A percentile compares a stretch with the other conserved stretches of the same genome.
Evolutionary conservation across 805 yeast genomes (phyloP).

Genomic region (Ogataea nakhonphanomensis): DNA sequence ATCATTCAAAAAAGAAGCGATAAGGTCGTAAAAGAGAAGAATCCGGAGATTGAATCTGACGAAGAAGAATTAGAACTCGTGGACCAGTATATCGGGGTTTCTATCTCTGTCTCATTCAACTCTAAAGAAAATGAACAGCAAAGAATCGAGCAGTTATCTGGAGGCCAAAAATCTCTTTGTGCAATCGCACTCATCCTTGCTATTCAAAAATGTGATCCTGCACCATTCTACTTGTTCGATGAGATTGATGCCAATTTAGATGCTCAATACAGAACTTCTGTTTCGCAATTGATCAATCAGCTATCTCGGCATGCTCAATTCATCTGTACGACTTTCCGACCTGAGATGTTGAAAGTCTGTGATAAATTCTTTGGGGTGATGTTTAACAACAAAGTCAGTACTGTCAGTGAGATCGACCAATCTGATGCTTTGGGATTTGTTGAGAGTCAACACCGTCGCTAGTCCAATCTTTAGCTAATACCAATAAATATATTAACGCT

Average conservation of each 20-base stretch:
- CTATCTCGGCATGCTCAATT: slow-evolving; percentile 77
- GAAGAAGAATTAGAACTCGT: slow-evolving; percentile 28
- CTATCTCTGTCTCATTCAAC: slow-evolving; percentile 86
- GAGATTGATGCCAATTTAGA: slow-evolving; percentile 96
- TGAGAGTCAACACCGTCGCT: slow-evolving; percentile 52
- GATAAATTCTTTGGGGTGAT: slow-evolving; percentile 85
- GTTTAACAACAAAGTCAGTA: slow-evolving; percentile 77
- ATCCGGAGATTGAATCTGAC: slow-evolving; percentile 15
- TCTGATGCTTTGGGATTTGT: slow-evolving; percentile 81
- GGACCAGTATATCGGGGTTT: slow-evolving; percentile 73
- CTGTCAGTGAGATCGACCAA: slow-evolving; percentile 64
- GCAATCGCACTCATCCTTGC: slow-evolving; percentile 93
- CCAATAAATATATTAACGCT: slow-evolving; percentile 1
- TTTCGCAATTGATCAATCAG: slow-evolving; percentile 68
- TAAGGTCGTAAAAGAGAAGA: slow-evolving; percentile 14
- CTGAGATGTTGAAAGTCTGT: slow-evolving; percentile 86
- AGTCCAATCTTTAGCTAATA: slow-evolving; percentile 1
- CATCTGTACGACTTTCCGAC: slow-evolving; percentile 93
- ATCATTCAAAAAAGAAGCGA: slow-evolving; percentile 51
- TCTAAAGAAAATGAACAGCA: slow-evolving; percentile 82
- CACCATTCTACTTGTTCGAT: slow-evolving; percentile 93
- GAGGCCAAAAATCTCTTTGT: slow-evolving; percentile 96
- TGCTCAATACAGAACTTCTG: slow-evolving; percentile 84
- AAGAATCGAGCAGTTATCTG: slow-evolving; percentile 85
- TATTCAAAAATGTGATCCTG: slow-evolving; percentile 92